Conservation (phyloP, 306 rosid genomes). For the Malus domestica region ASM211411v1 NC_041795.1:8759501-8760000, state of each 20-base stretch:
- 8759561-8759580: conserved; percentile 23
- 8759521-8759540: conserved; percentile 6
- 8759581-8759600: conserved; percentile 5
- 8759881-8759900: neutral
- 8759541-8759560: neutral
- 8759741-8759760: conserved; percentile 17
- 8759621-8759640: neutral
- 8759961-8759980: neutral
- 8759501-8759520: conserved; percentile 3
- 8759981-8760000: neutral
- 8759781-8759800: neutral
- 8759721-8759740: conserved; percentile 8
- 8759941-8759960: neutral
- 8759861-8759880: conserved; percentile 27
- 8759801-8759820: conserved; percentile 25
- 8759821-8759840: conserved; percentile 24
- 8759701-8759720: conserved; percentile 21
- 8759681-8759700: conserved; percentile 13
- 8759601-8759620: conserved; percentile 16
- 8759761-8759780: neutral
- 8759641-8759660: conserved; percentile 26
- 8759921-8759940: neutral
- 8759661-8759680: conserved; percentile 19
- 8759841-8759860: conserved; percentile 25
- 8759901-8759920: neutral